Evolutionary conservation across 169 alveolate genomes (phyloP), one percentile per base, ranked within the genome.

Genomic region (Eimeria sp.): DNA sequence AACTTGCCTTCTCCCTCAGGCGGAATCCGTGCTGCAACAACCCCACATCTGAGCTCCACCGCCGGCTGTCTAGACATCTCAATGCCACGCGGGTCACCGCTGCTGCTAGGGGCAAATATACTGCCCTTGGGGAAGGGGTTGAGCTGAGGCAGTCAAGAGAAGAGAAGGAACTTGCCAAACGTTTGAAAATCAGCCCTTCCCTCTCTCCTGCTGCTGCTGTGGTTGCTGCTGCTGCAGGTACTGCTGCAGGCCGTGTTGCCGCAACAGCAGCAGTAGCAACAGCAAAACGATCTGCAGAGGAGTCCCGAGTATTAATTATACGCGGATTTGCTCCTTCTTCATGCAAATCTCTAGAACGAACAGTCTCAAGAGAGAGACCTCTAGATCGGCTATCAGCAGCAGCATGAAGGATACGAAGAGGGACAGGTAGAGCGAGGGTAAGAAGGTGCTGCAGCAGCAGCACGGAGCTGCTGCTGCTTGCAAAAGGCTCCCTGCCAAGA

Each of bases 401-500:
- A 54, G 61, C 58, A 11, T 78, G 89, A 43, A 20, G 54, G 51
- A 51, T 51, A 20, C 61, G 75, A 25, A 92, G 91, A 40, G 95
- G 92, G 65, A 82, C 90, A 11, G 98, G 90, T 72, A 76, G 97
- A 51, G 97, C 97, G 43, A 96, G 95, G 14, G 96, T 82, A n/a
- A 97, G 89, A 95, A 97, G 94, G 63, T 97, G 98, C 47, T 91
- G 96, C 95, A 97, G 83, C 87, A 96, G 95, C 25, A 97, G 97
- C 47, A 97, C 97, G 14, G 95, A 96, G 80, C 88, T 95, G 70
- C 70, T 61, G 70, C 70, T 5, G 67, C 84, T 90, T 82, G 88
- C 95, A 61, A 97, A 83, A 4, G 98, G 98, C 80, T 95, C 95
- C 58, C 95, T 97, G 84, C 95, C 67, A 58, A 96, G 93, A 83